Evolutionary conservation across 805 yeast species (phyloP), one percentile per base, ranked within the genome.

Genomic region (Lipomyces sp.): DNA sequence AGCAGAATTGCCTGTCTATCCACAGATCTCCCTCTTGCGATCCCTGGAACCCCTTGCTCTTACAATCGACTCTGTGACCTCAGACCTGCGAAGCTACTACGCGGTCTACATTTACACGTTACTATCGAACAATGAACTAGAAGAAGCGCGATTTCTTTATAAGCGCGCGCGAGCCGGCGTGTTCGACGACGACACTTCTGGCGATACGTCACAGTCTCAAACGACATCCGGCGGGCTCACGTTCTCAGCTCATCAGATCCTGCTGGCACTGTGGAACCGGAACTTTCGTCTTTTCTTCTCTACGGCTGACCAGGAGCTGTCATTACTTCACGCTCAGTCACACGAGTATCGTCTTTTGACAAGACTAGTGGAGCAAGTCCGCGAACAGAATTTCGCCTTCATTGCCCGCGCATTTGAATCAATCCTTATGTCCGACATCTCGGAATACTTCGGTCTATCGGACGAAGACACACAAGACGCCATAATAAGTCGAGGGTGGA

Each of bases 111-210:
- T 42, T 23, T 48, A 48, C 39, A 14, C 34, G 14, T 23, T 39
- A n/a, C 23, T 48, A 10, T 10, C 37, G 3, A 18, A 38, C 19
- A 26, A 48, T 21, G 47, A 48, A 3, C 24, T 43, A 5, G 33
- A 22, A 23, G 51, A 47, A n/a, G 52, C 52, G 16, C 32, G 45
- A 35, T 42, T 42, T 22, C 18, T 48, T 11, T 28, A 21, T 8
- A 43, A 24, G 16, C 46, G 46, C 13, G 14, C 32, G 5, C 38
- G 19, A 8, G 10, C 7, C n/a, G 36, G 19, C 6, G 36, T 33
- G 13, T 16, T 33, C 7, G n/a, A 13, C 6, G 16, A 5, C 16
- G 19, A 13, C 36, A 33, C 16, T n/a, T 7, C 36, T 6, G 36
- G 13, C 8, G n/a, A 16, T 16, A 5, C 35, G 44, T 3, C 44